Evolutionary conservation across 495 filamentous ascomycete genomes (phyloP).

Genomic region (Xylaria curta): DNA sequence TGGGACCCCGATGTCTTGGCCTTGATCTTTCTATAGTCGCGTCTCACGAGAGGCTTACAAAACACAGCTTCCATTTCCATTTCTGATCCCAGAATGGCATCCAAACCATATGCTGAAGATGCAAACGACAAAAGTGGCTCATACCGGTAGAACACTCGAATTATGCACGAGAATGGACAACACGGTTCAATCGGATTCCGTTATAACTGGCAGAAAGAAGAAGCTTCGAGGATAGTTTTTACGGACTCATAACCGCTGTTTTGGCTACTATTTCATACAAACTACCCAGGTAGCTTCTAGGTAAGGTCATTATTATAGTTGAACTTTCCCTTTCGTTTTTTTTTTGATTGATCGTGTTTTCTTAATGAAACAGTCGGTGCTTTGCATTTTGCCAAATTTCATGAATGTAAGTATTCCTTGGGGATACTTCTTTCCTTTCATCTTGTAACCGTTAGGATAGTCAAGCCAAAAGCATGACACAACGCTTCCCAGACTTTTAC

Average conservation of each 20-base stretch:
- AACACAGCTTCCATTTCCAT: constrained; percentile 99
- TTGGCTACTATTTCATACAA: constrained; percentile 87
- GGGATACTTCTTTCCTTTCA: background rate
- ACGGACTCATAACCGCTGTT: constrained; percentile 92
- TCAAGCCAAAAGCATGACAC: background rate
- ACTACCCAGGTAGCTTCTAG: constrained; percentile 81
- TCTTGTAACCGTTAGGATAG: background rate
- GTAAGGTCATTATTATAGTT: constrained; percentile 54
- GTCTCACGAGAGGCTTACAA: constrained; percentile 93
- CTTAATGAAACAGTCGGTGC: constrained; percentile 92
- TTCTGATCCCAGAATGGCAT: constrained; percentile 80
- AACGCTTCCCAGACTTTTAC: background rate
- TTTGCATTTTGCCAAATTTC: constrained; percentile 97
- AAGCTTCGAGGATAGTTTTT: constrained; percentile 86
- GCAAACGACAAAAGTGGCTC: constrained; percentile 74
- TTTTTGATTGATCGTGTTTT: constrained; percentile 99
- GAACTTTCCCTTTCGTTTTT: constrained; percentile 76
- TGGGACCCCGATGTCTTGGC: constrained; percentile 98
- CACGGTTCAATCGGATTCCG: constrained; percentile 95
- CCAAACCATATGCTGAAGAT: constrained; percentile 64
- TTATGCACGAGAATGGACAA: constrained; percentile 84
- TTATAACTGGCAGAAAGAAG: constrained; percentile 89
- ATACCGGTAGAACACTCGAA: constrained; percentile 85
- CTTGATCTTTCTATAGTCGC: constrained; percentile 96
- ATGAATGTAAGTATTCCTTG: constrained; percentile 57